Percentiles rank a stretch among this genome's conserved stretches.
These are phyloP conservation scores for Leccinum variicolor DNA, from an alignment of 768 basidiomycete species.

Conservation along the genomic window DNA sequence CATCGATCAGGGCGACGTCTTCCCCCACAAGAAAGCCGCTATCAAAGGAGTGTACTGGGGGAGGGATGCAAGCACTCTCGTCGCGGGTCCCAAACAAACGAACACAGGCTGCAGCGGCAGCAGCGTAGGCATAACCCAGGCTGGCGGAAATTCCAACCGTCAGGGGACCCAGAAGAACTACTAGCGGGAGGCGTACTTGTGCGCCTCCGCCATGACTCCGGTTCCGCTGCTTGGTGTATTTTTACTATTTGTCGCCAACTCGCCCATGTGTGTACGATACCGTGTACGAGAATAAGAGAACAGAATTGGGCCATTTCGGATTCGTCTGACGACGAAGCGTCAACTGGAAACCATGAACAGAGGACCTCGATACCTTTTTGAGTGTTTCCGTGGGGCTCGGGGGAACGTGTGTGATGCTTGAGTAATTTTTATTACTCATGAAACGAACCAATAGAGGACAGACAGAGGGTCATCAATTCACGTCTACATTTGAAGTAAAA, in stretches of 20 bases:
- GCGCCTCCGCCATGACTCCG: not conserved
- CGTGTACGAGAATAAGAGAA: not conserved
- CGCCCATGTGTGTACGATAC: constrained; percentile 3
- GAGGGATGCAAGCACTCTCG: accelerated
- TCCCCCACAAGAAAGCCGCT: not conserved
- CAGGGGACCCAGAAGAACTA: too few species aligned
- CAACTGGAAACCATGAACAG: not conserved
- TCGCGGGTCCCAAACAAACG: not conserved
- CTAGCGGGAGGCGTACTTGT: not conserved
- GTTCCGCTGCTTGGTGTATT: constrained; percentile 8
- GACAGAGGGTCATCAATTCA: not conserved
- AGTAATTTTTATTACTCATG: not conserved
- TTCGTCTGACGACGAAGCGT: not conserved
- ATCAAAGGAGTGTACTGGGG: constrained; percentile 19
- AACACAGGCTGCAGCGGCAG: not conserved
- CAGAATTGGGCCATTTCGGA: not conserved
- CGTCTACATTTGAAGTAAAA: not conserved
- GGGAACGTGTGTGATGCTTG: not conserved
- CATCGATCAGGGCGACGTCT: not conserved
- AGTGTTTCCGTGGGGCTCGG: not conserved
- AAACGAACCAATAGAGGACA: not conserved
- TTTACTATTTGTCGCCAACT: not conserved
- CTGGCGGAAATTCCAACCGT: not conserved
- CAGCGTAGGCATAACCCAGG: not conserved
- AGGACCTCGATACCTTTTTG: not conserved